Evolutionary conservation across 2,329 filamentous ascomycete species (phyloP).

Genomic region (Raffaelea albimanens): DNA sequence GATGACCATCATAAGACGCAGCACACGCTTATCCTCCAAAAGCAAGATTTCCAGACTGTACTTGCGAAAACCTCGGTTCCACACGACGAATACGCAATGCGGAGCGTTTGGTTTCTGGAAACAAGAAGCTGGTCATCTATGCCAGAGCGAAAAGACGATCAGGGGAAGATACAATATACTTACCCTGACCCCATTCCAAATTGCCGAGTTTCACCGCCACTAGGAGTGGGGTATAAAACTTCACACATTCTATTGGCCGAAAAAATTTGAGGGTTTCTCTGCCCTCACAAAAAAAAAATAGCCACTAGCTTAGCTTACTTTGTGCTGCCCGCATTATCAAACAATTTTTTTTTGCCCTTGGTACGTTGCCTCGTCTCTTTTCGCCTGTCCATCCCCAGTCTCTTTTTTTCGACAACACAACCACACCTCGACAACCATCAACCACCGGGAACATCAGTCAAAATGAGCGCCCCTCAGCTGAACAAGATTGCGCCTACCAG

Average conservation of each 20-base stretch:
- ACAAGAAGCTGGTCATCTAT: too few species aligned
- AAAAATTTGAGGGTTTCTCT: conserved; percentile 1
- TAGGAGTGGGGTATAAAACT: background rate
- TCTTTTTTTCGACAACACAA: background rate
- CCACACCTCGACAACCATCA: background rate
- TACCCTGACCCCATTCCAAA: background rate
- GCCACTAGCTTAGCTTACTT: background rate
- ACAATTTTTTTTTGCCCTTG: background rate
- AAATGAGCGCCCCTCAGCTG: conserved; percentile 57
- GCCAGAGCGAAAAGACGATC: too few species aligned
- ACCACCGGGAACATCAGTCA: too few species aligned
- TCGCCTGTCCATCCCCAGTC: background rate
- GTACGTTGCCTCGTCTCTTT: background rate
- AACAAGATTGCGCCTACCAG: conserved; percentile 99
- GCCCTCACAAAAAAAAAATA: conserved; percentile 6
- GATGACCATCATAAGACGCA: too few species aligned
- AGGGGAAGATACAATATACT: too few species aligned
- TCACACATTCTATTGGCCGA: background rate
- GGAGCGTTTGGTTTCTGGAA: too few species aligned
- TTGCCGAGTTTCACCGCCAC: background rate
- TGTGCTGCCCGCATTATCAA: background rate
- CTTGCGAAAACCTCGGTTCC: too few species aligned
- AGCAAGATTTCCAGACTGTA: too few species aligned
- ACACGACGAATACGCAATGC: too few species aligned
- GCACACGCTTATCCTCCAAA: too few species aligned